Base-by-base conservation (phyloP, 345 rosid species). In the Cardamine chenopodiifolia region DNA sequence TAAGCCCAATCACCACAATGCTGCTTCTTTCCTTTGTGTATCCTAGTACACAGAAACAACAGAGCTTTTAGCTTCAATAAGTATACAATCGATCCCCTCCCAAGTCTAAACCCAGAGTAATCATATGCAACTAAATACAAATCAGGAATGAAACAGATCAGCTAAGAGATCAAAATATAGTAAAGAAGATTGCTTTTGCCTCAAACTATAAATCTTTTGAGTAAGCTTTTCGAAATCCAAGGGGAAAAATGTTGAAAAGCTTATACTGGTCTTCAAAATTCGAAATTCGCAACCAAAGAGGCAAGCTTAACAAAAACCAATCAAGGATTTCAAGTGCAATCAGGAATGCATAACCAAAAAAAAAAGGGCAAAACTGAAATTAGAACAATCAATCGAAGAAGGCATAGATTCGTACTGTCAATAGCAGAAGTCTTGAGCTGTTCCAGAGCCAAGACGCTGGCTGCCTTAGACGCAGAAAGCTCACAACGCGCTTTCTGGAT, bases 11-110 rank as follows among this genome's bases (percentile, higher is more conserved):
- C 42, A 83, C 88, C 55, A 85, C 78, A 64, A 87, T 87, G 85
- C 92, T 85, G 70, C 90, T 87, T 81, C 84, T 86, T 72, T 86
- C 89, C 85, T 86, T 87, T 8, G 88, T 87, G 44, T 87, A 89
- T 75, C 92, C 91, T 87, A 72, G 67, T 2, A 56, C 25, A 35
- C 39, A 19, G 20, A 47, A 32, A n/a, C 12, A 42, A 64, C 64
- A 34, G 68, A 78, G 20, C 53, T 47, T 5, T 5, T 9, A 34
- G 35, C 22, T 34, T 32, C 55, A 50, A 49, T 14, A 57, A 20
- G 47, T 31, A 47, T 56, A 47, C 53, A 56, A 42, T 13, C 26
- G 2, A 57, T 57, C 22, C 31, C 57, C 26, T 20, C 53, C 25
- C 8, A 58, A 25, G 14, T 31, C 49, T 3, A 58, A 71, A 31